Evolutionary conservation across 2,329 filamentous ascomycete species (phyloP), one percentile per base, ranked within the genome.

Genomic region (Trichoderma citrinoviride): DNA sequence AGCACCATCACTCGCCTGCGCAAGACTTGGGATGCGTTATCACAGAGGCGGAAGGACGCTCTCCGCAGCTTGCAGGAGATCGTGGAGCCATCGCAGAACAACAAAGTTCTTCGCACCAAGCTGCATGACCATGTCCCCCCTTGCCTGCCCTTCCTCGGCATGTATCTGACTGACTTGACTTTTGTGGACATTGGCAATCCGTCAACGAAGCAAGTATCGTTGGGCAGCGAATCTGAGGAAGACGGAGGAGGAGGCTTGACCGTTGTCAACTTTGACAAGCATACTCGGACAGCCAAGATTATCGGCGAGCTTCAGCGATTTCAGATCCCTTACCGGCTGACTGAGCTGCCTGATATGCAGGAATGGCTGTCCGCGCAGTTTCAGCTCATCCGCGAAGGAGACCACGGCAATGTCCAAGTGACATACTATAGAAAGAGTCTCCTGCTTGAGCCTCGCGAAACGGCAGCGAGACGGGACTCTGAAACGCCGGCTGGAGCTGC

Each of bases 201-300:
- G 40, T 87, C 92, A 5, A 93, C 90, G 2, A 92, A 94, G 72
- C 89, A 90, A 71, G 85, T 96, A 21, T 77, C 76, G 5, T 74
- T 80, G 3, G 77, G 77, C 25, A 70, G 70, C 23, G 76, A 83
- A 74, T 80, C 82, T 7, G 81, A 82, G 15, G 86, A 90, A n/a
- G 84, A 87, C 33, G 83, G 87, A 40, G 83, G 88, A 15, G 84
- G 86, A 17, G 85, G 87, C 27, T 84, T 92, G 71, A 87, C 88
- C 0, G 91, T 98, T 37, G 92, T 99, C 82, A 99, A 99, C 78
- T 98, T 97, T 72, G 94, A 98, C 82, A 98, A 98, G 79, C 93
- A 98, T 75, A 90, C 88, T 71, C 92, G 93, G 70, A 98, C 93
- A 3, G 93, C 94, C 52, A 95, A 93, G 78, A 96, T 98, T 73